These are phyloP conservation scores for Calonectria naviculata DNA, from an alignment of 2,329 filamentous ascomycete species.

Conservation along the genomic window DNA sequence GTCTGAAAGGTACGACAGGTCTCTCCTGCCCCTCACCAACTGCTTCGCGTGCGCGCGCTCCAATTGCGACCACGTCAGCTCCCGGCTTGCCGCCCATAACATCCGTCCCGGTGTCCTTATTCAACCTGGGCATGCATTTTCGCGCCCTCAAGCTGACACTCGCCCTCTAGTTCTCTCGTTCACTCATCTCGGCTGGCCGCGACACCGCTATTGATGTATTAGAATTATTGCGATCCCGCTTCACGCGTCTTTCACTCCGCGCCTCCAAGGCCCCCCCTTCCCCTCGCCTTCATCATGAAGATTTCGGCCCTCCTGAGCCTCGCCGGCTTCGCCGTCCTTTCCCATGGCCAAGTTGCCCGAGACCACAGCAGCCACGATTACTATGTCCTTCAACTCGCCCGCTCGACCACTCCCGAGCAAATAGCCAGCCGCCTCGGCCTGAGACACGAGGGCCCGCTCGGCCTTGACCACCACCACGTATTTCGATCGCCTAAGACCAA, in stretches of 20 bases:
- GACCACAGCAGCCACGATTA: constrained; percentile 88
- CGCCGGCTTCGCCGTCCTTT: constrained; percentile 60
- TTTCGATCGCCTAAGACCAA: constrained; percentile 78
- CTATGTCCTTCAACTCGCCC: constrained; percentile 88
- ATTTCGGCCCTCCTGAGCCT: constrained; percentile 63
- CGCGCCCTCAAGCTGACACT: constrained; percentile 16
- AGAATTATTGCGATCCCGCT: constrained; percentile 20
- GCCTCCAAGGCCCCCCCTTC: constrained; percentile 27
- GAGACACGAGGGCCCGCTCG: constrained; percentile 82
- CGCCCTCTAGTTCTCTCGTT: constrained; percentile 11
- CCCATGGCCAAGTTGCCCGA: constrained; percentile 66
- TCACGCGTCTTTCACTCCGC: constrained; percentile 31
- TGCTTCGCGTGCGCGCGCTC: neutral
- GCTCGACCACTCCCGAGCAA: constrained; percentile 71
- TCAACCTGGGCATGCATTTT: neutral
- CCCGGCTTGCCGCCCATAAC: constrained; percentile 1
- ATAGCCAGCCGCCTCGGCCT: constrained; percentile 81
- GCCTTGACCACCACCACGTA: constrained; percentile 84
- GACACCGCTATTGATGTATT: constrained; percentile 38
- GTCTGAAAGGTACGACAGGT: constrained; percentile 28
- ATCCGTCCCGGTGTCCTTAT: constrained; percentile 26
- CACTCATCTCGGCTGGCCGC: constrained; percentile 16
- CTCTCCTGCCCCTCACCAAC: neutral
- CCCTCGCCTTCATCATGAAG: constrained; percentile 56
- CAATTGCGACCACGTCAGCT: constrained; percentile 6